These are phyloP conservation scores for Sordariomycetes sp. DNA, from an alignment of 2,329 filamentous ascomycete genomes.

Conservation along the genomic window DNA sequence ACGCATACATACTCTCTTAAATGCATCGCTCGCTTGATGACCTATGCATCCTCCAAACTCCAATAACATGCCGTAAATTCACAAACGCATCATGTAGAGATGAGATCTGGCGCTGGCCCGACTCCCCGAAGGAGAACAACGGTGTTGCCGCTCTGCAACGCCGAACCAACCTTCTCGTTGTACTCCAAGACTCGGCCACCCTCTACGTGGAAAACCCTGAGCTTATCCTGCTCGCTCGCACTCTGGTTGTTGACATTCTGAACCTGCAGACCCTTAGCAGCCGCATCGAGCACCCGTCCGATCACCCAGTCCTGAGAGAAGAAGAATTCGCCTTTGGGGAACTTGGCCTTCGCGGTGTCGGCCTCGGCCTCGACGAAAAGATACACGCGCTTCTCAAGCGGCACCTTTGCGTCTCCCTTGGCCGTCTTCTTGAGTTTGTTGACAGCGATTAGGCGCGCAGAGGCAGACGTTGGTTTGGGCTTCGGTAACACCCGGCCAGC, in stretches of 20 bases:
- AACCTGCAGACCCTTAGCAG: conserved; percentile 68
- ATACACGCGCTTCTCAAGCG: conserved; percentile 80
- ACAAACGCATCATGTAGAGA: conserved; percentile 47
- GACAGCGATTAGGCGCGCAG: conserved; percentile 58
- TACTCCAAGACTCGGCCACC: conserved; percentile 81
- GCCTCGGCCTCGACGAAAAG: conserved; percentile 84
- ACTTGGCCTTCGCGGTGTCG: conserved; percentile 74
- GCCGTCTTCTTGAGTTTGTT: conserved; percentile 77
- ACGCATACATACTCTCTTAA: too few relatives aligned
- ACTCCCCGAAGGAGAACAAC: conserved; percentile 82
- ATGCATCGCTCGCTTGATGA: too few relatives aligned
- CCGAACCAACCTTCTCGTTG: conserved; percentile 70
- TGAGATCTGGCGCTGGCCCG: conserved; percentile 67
- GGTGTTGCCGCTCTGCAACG: conserved; percentile 74
- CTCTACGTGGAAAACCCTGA: conserved; percentile 90
- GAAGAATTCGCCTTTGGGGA: conserved; percentile 73
- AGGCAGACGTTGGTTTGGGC: conserved; percentile 52
- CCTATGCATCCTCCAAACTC: too few relatives aligned
- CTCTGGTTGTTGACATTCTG: conserved; percentile 77
- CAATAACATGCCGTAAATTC: too few relatives aligned
- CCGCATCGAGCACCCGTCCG: conserved; percentile 70
- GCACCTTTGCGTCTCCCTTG: conserved; percentile 79
- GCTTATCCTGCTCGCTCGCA: conserved; percentile 64
- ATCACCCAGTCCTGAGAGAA: conserved; percentile 84
- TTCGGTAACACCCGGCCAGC: conserved; percentile 52